These are phyloP conservation scores for Solanum pinnatisectum DNA, from an alignment of 257 asterid genomes.

Conservation along the genomic window DNA sequence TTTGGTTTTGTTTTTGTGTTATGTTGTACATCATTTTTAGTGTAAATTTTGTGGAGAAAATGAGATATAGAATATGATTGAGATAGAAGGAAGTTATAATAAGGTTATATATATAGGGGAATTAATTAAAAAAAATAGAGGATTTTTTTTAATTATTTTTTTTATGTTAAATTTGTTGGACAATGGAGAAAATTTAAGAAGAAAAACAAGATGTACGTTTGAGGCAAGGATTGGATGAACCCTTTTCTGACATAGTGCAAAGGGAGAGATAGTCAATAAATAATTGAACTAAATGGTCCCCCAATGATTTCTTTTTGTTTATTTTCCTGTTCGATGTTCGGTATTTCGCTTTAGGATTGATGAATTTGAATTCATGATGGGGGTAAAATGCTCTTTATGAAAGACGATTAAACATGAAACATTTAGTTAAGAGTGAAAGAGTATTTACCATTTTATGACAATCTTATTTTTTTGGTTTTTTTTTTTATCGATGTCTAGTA, in stretches of 20 bases:
- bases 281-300: constrained; percentile 44
- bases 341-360: neutral
- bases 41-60: neutral
- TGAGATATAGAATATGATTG: constrained; percentile 23
- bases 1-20: constrained; percentile 24
- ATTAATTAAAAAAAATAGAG: neutral
- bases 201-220: constrained; percentile 14
- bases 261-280: constrained; percentile 33
- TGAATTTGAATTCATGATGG: neutral
- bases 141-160: neutral
- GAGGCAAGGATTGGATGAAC: constrained; percentile 56
- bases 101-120: neutral
- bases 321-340: neutral
- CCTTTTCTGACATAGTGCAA: constrained; percentile 25
- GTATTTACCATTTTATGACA: too few relatives aligned
- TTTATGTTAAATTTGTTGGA: neutral
- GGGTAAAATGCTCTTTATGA: neutral
- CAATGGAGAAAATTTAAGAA: neutral
- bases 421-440: neutral
- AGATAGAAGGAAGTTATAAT: neutral
- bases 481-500: too few relatives aligned
- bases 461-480: too few relatives aligned
- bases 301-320: neutral
- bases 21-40: constrained; percentile 4
- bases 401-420: too few relatives aligned